These are phyloP conservation scores for Phialophora chinensis DNA, from an alignment of 2,329 filamentous ascomycete species.

Conservation along the genomic window DNA sequence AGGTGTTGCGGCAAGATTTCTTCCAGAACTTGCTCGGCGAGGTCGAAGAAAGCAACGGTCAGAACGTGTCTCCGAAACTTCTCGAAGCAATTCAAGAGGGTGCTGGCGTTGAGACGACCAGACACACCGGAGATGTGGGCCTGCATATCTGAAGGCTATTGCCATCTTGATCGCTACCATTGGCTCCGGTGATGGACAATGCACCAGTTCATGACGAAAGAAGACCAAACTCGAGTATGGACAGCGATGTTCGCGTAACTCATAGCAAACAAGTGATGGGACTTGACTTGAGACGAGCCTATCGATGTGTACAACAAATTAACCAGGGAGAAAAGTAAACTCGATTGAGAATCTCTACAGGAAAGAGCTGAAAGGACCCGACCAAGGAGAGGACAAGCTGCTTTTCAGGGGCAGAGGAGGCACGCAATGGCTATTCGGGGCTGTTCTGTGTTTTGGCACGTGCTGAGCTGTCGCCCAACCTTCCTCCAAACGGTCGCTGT, in stretches of 20 bases:
- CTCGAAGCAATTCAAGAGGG: constrained; percentile 37
- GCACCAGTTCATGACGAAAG: not conserved
- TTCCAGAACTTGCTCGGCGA: constrained; percentile 36
- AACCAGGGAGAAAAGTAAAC: not conserved
- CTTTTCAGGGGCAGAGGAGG: not conserved
- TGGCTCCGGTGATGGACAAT: not conserved
- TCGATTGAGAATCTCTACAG: not conserved
- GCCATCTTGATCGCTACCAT: not conserved
- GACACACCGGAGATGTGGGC: constrained; percentile 13
- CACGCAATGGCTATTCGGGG: not conserved
- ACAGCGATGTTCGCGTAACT: not conserved
- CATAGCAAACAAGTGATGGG: not conserved
- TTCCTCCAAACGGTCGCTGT: not conserved
- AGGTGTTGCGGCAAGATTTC: constrained; percentile 39
- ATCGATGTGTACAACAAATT: not conserved
- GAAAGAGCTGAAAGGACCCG: not conserved
- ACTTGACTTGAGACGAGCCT: not conserved
- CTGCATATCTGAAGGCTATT: constrained; percentile 18
- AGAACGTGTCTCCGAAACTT: constrained; percentile 30
- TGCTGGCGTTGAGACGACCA: constrained; percentile 30
- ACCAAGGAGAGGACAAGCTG: not conserved
- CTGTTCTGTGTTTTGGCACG: no score
- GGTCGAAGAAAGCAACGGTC: constrained; percentile 34
- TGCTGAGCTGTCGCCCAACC: not conserved
- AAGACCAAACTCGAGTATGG: not conserved